Conservation (phyloP, 208 protist species). For the Tritrichomonas foetus region DNA sequence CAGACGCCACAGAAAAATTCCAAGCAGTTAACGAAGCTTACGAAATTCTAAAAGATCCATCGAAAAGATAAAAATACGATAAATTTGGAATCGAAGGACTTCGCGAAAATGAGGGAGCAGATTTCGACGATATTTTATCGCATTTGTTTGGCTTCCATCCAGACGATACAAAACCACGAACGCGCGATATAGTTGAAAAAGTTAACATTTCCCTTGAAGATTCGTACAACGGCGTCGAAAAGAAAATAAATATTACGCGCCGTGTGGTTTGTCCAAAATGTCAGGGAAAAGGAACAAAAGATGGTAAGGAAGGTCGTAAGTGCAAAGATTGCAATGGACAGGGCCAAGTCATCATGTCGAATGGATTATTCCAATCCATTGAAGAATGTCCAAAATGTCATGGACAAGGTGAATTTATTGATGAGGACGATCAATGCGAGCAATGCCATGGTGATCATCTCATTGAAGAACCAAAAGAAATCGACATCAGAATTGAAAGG, state of each 20-base stretch:
- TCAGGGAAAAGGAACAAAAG: constrained; percentile 7
- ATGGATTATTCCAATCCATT: neutral
- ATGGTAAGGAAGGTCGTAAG: neutral
- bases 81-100: neutral
- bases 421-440: neutral
- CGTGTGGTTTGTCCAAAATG: neutral
- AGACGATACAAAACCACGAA: neutral
- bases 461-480: neutral
- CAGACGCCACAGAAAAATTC: constrained; percentile 26
- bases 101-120: neutral
- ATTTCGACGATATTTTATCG: neutral
- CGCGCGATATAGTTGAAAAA: neutral
- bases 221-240: neutral
- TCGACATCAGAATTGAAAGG: neutral
- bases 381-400: neutral
- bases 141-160: neutral
- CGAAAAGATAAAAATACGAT: neutral
- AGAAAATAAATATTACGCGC: neutral
- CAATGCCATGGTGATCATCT: neutral
- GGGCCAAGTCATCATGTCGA: neutral
- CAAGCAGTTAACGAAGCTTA: constrained; percentile 38
- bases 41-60: constrained; percentile 25
- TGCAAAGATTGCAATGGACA: neutral
- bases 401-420: neutral
- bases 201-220: neutral